Evolutionary conservation across 176 grass and related monocot species (phyloP).

Genomic region (Aegilops longissima): DNA sequence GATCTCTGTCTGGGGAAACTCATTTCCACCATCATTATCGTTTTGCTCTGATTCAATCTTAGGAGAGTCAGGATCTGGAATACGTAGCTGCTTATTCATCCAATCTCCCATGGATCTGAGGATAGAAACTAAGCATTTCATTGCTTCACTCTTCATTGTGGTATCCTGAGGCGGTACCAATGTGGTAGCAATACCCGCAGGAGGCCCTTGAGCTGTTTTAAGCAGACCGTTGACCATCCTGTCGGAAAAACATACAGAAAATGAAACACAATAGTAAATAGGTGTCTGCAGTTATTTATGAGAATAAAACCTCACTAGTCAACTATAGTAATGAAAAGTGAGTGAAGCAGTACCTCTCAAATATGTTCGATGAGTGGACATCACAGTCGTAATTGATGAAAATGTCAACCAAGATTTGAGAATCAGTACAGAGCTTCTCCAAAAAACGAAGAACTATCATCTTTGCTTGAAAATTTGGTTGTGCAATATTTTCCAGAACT

Average conservation of each 20-base stretch:
- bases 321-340: constrained; percentile 19
- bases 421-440: constrained; percentile 93
- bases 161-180: constrained; percentile 86
- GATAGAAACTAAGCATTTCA: constrained; percentile 98
- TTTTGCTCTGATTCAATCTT: constrained; percentile 67
- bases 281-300: neutral
- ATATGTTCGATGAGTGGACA: constrained; percentile 98
- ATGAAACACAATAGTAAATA: constrained; percentile 17
- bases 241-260: constrained; percentile 30
- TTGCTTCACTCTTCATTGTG: constrained; percentile 95
- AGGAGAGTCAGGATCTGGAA: constrained; percentile 77
- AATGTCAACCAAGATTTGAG: constrained; percentile 97
- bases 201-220: constrained; percentile 97
- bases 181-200: constrained; percentile 80
- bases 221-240: constrained; percentile 98
- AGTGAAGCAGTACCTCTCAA: constrained; percentile 73
- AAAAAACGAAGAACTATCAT: constrained; percentile 95
- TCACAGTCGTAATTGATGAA: constrained; percentile 99
- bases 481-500: constrained; percentile 97
- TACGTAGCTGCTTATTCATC: constrained; percentile 99
- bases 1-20: constrained; percentile 53
- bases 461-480: constrained; percentile 99
- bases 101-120: constrained; percentile 99
- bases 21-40: constrained; percentile 56
- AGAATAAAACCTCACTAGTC: constrained; percentile 32